phyloP scores from a whole-genome alignment of 768 basidiomycete species.

The Suillus hirtellus region DNA sequence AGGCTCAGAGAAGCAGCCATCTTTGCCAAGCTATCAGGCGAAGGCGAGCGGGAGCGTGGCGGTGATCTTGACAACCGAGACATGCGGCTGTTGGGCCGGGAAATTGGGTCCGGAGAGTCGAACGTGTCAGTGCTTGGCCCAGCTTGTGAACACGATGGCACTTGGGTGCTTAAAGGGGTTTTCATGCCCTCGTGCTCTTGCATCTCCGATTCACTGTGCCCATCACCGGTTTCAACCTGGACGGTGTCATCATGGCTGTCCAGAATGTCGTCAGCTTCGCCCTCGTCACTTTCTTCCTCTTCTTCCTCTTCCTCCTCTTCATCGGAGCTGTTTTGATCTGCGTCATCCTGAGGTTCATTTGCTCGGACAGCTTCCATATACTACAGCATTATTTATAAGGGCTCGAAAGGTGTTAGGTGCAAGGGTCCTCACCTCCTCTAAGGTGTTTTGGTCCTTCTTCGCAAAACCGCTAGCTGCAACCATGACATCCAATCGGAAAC shows the following conservation, averaged over 20 bases:
- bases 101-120: conserved; percentile 16
- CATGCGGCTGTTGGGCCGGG: conserved; percentile 31
- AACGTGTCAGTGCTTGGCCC: conserved; percentile 12
- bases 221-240: conserved; percentile 31
- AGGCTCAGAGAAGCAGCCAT: conserved; percentile 43
- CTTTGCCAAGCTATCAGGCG: conserved; percentile 43
- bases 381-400: conserved; percentile 39
- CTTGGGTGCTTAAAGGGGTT: conserved; percentile 12
- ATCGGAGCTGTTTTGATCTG: conserved; percentile 29
- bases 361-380: conserved; percentile 62
- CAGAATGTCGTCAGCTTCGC: conserved; percentile 23
- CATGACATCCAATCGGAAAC: conserved; percentile 81
- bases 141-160: conserved; percentile 9
- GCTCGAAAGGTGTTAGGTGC: conserved; percentile 20
- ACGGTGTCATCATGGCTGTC: conserved; percentile 19
- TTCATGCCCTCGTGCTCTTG: background rate
- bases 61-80: conserved; percentile 54
- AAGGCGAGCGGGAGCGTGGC: conserved; percentile 49
- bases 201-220: conserved; percentile 4
- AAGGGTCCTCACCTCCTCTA: conserved; percentile 72
- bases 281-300: conserved; percentile 38
- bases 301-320: conserved; percentile 41
- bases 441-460: conserved; percentile 72
- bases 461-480: conserved; percentile 95
- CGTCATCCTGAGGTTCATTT: conserved; percentile 34